Evolutionary conservation across 2,329 filamentous ascomycete species (phyloP).

Genomic region (Fusarium papillatum): DNA sequence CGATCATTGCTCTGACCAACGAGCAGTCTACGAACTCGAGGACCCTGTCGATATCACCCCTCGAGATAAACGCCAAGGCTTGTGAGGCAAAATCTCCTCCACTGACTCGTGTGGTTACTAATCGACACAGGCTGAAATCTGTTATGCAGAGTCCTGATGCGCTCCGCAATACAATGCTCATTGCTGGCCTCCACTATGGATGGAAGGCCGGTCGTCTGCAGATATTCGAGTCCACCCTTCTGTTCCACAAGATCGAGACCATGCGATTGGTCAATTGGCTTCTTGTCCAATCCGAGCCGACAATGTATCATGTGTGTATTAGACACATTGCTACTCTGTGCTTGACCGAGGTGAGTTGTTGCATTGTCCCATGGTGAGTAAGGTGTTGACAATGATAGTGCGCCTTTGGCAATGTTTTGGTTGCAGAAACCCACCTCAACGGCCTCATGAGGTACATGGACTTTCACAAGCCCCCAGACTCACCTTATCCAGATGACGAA

Average conservation of each 20-base stretch:
- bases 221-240: constrained; percentile 30
- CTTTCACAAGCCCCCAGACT: constrained; percentile 11
- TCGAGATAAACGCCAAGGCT: constrained; percentile 8
- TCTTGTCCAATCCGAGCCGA: neutral
- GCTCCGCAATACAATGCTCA: constrained; percentile 34
- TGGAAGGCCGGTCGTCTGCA: constrained; percentile 32
- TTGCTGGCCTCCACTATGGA: constrained; percentile 37
- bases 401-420: constrained; percentile 27
- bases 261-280: constrained; percentile 35
- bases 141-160: constrained; percentile 25
- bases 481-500: neutral
- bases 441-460: constrained; percentile 40
- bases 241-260: constrained; percentile 39
- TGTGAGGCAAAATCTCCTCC: neutral
- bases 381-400: constrained; percentile 16
- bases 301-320: constrained; percentile 13
- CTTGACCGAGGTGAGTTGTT: constrained; percentile 29
- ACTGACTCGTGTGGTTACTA: neutral
- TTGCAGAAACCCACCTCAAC: constrained; percentile 33
- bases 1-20: neutral
- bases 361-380: accelerated
- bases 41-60: constrained; percentile 7
- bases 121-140: constrained; percentile 14
- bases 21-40: constrained; percentile 8
- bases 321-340: constrained; percentile 35